Evolutionary conservation across 352 stramenopile species (phyloP).

Genomic region (Pythium sp.): DNA sequence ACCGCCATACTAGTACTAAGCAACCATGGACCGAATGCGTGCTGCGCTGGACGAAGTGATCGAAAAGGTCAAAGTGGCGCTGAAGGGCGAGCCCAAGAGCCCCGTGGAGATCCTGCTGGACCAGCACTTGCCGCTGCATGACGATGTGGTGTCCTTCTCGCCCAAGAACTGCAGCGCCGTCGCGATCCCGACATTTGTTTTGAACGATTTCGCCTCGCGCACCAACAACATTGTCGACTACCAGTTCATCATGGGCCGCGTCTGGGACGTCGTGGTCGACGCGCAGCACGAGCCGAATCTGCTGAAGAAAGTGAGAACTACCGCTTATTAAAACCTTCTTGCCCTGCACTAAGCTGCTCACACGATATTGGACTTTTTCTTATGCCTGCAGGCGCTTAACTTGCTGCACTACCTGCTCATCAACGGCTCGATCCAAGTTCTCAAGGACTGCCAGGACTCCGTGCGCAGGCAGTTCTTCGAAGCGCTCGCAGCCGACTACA

Average conservation of each 20-base stretch:
- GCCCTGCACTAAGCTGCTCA: not conserved
- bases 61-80: constrained; percentile 53
- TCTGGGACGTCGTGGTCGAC: constrained; percentile 71
- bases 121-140: constrained; percentile 53
- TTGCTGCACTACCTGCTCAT: constrained; percentile 63
- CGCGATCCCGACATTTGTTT: constrained; percentile 45
- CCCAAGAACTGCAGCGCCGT: constrained; percentile 30
- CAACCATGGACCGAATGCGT: constrained; percentile 51
- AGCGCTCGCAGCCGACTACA: constrained; percentile 55
- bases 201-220: constrained; percentile 62
- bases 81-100: constrained; percentile 54
- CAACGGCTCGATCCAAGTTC: constrained; percentile 67
- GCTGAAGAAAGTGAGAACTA: constrained; percentile 53
- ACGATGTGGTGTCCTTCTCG: constrained; percentile 44
- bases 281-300: constrained; percentile 45
- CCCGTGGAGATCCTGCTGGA: constrained; percentile 64
- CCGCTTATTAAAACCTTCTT: not conserved
- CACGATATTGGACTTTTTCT: not conserved
- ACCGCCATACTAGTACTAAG: not conserved
- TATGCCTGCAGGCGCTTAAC: constrained; percentile 27
- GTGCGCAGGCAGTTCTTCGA: constrained; percentile 43
- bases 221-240: constrained; percentile 77
- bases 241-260: constrained; percentile 61
- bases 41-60: constrained; percentile 60
- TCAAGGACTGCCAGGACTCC: constrained; percentile 54